phyloP scores from a whole-genome alignment of 257 asterid genomes.

The Mitragyna speciosa region DNA sequence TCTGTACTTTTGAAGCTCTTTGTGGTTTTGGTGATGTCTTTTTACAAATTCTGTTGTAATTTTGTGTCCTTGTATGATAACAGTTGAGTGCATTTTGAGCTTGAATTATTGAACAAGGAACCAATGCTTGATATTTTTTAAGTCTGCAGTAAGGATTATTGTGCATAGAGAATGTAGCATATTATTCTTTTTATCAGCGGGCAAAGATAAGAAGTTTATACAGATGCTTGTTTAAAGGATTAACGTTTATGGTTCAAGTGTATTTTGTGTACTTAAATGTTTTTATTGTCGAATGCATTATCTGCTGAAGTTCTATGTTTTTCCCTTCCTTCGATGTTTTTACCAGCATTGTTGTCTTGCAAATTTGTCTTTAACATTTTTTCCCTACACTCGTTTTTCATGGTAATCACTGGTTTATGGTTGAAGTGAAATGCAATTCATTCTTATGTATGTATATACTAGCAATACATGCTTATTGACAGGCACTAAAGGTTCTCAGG shows the following conservation, averaged over 20 bases:
- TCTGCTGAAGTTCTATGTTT: background rate
- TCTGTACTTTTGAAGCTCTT: constrained; percentile 5
- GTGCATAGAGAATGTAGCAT: background rate
- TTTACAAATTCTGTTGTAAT: background rate
- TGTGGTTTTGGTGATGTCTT: background rate
- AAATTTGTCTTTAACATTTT: background rate
- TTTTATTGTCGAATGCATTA: background rate
- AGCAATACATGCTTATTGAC: background rate
- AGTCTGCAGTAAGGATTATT: background rate
- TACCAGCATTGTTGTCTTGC: too few relatives aligned
- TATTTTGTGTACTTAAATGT: background rate
- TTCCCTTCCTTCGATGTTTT: background rate
- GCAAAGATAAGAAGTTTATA: background rate
- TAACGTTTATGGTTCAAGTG: background rate
- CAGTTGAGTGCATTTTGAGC: background rate
- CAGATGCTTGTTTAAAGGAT: background rate
- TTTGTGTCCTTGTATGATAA: background rate
- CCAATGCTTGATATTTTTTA: background rate
- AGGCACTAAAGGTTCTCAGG: background rate
- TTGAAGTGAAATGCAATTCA: background rate
- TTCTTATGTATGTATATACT: background rate
- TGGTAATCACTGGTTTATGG: background rate
- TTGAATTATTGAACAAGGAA: background rate
- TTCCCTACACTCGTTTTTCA: background rate
- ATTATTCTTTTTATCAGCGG: background rate